Conservation (phyloP, 305 asterid genomes). For the Coffea humblotiana region DNA sequence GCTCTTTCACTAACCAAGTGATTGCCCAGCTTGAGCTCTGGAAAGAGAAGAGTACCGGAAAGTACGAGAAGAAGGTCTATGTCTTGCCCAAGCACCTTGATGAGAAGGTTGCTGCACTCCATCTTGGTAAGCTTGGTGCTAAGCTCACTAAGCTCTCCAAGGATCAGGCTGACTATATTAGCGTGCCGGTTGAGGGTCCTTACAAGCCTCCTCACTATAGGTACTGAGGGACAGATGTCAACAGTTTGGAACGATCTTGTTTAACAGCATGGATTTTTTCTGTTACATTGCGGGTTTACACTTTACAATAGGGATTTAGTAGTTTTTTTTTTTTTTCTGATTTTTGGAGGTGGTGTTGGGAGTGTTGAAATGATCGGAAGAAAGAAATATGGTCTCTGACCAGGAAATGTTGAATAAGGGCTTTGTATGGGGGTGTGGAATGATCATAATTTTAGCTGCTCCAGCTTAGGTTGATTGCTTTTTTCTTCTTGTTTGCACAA, state of each 20-base stretch:
- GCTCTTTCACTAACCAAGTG: slow-evolving; percentile 61
- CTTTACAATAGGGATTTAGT: background rate
- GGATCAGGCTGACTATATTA: slow-evolving; percentile 63
- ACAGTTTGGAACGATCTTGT: background rate
- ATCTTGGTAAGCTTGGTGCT: slow-evolving; percentile 65
- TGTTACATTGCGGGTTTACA: background rate
- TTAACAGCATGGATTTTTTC: background rate
- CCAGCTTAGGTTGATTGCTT: background rate
- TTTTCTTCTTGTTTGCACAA: background rate
- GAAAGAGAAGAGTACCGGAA: slow-evolving; percentile 47
- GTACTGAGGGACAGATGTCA: slow-evolving; percentile 34
- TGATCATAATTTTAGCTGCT: background rate
- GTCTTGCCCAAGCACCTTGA: slow-evolving; percentile 63
- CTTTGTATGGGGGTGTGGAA: background rate
- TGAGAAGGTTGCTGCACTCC: slow-evolving; percentile 69
- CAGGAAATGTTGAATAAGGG: slow-evolving; percentile 16
- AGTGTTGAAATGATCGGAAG: background rate
- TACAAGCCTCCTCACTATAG: slow-evolving; percentile 65
- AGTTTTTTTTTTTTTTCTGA: background rate
- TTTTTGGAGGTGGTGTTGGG: slow-evolving; percentile 14
- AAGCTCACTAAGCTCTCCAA: slow-evolving; percentile 53
- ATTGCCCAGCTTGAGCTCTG: slow-evolving; percentile 59
- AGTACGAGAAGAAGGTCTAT: slow-evolving; percentile 56
- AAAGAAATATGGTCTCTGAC: background rate
- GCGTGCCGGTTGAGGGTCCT: slow-evolving; percentile 61